Base-by-base conservation (phyloP, 164 flowering plant species). In the Platanus orientalis region DNA sequence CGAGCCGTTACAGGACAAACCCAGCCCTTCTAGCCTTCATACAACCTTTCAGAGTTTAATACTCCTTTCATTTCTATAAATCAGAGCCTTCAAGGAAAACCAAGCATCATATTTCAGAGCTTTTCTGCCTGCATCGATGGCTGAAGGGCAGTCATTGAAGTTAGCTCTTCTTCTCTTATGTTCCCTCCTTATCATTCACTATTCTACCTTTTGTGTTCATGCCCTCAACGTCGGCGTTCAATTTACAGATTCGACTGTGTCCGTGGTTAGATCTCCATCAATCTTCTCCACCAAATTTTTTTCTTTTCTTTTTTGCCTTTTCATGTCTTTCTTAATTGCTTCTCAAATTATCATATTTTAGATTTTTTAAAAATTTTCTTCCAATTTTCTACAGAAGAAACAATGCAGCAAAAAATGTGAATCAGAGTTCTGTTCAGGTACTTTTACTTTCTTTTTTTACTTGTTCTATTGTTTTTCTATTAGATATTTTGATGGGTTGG, bases 351-450 rank as follows among this genome's bases (percentile, higher is more conserved):
- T 4, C 7, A 3, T 45, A 9, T 7, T 23, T 20, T 36, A n/a
- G n/a, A n/a, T n/a, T n/a, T n/a, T n/a, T n/a, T n/a, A n/a, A n/a
- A n/a, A n/a, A n/a, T n/a, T 17, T 24, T 36, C 26, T 57, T 1
- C 53, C 12, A 0, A 16, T 1, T 32, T 63, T 45, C 3, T 61
- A 54, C 75, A 89, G 96, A 62, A 58, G 7, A 87, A 83, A 60
- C 81, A 77, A 14, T 92, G 97, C 75, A 92, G 97, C 49, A 79
- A 83, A 50, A 84, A 75, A 76, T 92, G 97, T 64, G 97, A 92
- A 71, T 92, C 97, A 7, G 81, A 78, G 20, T 87, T 78, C 53
- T 92, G 97, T 70, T 69, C 86, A 72, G 92, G 97, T 92, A 78
- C 4, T 16, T 4, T 1, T 16, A 54, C 19, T 32, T 30, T 5